phyloP scores from a whole-genome alignment of 345 rosid genomes.

The Pistacia integerrima region DNA sequence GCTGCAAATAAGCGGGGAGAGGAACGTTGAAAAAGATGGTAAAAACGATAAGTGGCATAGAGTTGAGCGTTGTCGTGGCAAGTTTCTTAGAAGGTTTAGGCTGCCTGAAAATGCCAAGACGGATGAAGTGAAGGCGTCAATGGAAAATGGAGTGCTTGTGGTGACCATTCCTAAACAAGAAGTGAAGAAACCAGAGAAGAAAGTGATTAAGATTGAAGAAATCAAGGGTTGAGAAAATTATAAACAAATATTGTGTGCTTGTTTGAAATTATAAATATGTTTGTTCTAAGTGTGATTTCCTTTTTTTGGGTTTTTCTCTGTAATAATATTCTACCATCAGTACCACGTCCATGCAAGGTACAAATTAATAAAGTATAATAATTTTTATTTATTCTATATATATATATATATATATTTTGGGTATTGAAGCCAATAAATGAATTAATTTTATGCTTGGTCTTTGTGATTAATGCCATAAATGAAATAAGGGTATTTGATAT shows the following conservation, averaged over 20 bases:
- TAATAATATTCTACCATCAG: not conserved
- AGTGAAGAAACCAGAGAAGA: conserved; percentile 38
- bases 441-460: no score
- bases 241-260: not conserved
- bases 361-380: no score
- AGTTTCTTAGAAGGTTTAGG: conserved; percentile 46
- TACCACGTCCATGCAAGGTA: no score
- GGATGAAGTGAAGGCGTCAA: conserved; percentile 39
- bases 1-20: conserved; percentile 45
- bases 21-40: conserved; percentile 29
- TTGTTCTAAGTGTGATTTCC: not conserved
- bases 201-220: conserved; percentile 40
- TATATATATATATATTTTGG: no score
- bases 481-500: no score
- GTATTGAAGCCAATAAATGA: no score
- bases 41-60: conserved; percentile 45
- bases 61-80: conserved; percentile 38
- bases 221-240: conserved; percentile 1
- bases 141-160: conserved; percentile 54
- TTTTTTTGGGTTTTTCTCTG: not conserved
- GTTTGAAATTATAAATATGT: not conserved
- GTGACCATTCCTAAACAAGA: conserved; percentile 41
- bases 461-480: no score
- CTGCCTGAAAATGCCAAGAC: conserved; percentile 46
- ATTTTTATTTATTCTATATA: no score